phyloP scores from a whole-genome alignment of 306 rosid genomes.

The Medicago truncatula region DNA sequence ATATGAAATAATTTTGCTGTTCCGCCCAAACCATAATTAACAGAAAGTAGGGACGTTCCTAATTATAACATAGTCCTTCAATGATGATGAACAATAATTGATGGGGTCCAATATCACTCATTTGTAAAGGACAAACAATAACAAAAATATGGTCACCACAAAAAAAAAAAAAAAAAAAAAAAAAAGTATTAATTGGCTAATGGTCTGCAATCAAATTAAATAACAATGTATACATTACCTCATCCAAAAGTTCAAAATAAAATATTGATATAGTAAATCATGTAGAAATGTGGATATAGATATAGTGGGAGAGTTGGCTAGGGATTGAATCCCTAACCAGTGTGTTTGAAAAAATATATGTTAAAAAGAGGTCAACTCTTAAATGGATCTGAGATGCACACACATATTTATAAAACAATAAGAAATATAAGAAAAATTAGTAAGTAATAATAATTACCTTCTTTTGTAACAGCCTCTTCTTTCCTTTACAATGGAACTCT shows the following conservation, averaged over 20 bases:
- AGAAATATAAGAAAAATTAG: neutral
- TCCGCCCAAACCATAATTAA: neutral
- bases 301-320: too few relatives aligned
- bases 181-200: neutral
- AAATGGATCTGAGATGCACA: neutral
- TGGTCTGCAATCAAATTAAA: neutral
- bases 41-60: too few relatives aligned
- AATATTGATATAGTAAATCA: neutral
- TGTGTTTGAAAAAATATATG: too few relatives aligned
- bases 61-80: too few relatives aligned
- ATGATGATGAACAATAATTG: slow-evolving; percentile 37
- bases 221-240: slow-evolving; percentile 2
- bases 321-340: too few relatives aligned
- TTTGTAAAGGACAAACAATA: neutral
- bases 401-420: too few relatives aligned
- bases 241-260: neutral
- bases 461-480: slow-evolving; percentile 64
- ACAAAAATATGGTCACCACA: too few relatives aligned
- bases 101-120: slow-evolving; percentile 42
- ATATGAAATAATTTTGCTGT: neutral
- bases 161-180: neutral
- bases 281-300: neutral
- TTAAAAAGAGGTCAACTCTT: neutral
- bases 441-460: slow-evolving; percentile 45
- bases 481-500: slow-evolving; percentile 45